A percentile compares a stretch with the other conserved stretches of the same genome.
Conservation (phyloP, 306 rosid genomes). For the Quercus aquifolioides region DNA sequence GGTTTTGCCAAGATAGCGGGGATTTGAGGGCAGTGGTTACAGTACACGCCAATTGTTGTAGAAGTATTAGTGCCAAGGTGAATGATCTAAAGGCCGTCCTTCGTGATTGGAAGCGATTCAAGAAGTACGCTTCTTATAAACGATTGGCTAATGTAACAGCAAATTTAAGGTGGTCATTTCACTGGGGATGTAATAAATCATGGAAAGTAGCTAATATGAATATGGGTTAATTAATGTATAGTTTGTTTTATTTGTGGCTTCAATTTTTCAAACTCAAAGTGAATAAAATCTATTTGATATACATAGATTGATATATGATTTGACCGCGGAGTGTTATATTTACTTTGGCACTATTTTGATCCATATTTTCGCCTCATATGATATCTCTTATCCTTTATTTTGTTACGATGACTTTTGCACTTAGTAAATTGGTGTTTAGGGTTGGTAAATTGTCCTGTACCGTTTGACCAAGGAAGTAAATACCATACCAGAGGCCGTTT, state of each 20-base stretch:
- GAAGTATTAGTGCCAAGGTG: slow-evolving; percentile 59
- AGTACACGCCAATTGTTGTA: slow-evolving; percentile 80
- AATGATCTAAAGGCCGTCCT: slow-evolving; percentile 41
- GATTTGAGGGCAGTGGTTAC: slow-evolving; percentile 53
- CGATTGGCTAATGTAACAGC: slow-evolving; percentile 10
- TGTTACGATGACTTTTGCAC: too few species aligned
- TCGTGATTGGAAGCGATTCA: slow-evolving; percentile 69
- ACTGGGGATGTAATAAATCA: slow-evolving; percentile 41
- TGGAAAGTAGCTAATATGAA: slow-evolving; percentile 24
- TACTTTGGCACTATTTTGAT: too few species aligned
- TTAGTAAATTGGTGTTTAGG: too few species aligned
- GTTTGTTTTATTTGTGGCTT: background rate
- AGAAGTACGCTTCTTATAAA: slow-evolving; percentile 6
- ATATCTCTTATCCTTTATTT: too few species aligned
- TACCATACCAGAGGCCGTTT: fast-evolving
- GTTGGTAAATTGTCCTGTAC: too few species aligned
- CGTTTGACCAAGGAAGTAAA: too few species aligned
- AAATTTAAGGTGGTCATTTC: slow-evolving; percentile 39
- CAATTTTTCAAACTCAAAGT: background rate
- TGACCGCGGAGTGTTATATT: too few species aligned
- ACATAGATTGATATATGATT: too few species aligned
- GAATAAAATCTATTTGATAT: too few species aligned
- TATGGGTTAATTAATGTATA: background rate
- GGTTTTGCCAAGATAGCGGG: slow-evolving; percentile 74
- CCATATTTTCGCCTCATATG: too few species aligned